Percentiles rank a stretch among this genome's conserved stretches.
These are phyloP conservation scores for Schizothecium vesticola DNA, from an alignment of 495 filamentous ascomycete genomes.

Conservation along the genomic window DNA sequence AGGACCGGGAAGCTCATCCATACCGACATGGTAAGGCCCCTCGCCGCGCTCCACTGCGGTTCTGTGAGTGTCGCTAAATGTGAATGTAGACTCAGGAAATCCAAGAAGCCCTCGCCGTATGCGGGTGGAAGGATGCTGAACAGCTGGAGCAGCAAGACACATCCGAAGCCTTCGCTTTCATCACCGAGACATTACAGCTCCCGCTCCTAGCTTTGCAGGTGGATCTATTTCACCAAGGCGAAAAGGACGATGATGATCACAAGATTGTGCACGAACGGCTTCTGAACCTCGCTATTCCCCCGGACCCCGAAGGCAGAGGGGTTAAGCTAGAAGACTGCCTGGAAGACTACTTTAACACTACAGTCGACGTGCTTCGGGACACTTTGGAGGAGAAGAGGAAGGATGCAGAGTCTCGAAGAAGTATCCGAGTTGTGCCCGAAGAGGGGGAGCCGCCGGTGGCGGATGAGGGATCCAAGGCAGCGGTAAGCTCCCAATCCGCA, in stretches of 20 bases:
- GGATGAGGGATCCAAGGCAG: neutral
- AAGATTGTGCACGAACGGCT: constrained; percentile 88
- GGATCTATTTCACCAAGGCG: constrained; percentile 89
- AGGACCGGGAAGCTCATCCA: constrained; percentile 79
- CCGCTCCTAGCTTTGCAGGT: constrained; percentile 89
- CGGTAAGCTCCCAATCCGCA: constrained; percentile 12
- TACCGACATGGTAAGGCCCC: constrained; percentile 66
- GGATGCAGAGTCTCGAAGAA: constrained; percentile 16
- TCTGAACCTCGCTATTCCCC: constrained; percentile 82
- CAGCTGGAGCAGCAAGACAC: constrained; percentile 79
- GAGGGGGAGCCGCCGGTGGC: constrained; percentile 21
- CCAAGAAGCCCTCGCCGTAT: constrained; percentile 75
- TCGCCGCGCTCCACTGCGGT: neutral
- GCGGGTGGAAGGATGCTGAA: constrained; percentile 84
- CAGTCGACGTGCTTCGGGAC: constrained; percentile 82
- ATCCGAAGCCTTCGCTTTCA: constrained; percentile 92
- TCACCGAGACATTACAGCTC: constrained; percentile 80
- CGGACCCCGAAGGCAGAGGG: constrained; percentile 52
- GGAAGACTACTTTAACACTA: constrained; percentile 91
- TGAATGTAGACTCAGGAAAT: constrained; percentile 71
- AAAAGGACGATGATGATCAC: constrained; percentile 79
- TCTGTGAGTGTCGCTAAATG: neutral
- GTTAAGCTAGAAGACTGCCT: constrained; percentile 85
- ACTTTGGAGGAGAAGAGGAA: constrained; percentile 51
- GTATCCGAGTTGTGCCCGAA: constrained; percentile 34